phyloP scores from a whole-genome alignment of 176 grass and related monocot species.

The Musa schizocarpa region DNA sequence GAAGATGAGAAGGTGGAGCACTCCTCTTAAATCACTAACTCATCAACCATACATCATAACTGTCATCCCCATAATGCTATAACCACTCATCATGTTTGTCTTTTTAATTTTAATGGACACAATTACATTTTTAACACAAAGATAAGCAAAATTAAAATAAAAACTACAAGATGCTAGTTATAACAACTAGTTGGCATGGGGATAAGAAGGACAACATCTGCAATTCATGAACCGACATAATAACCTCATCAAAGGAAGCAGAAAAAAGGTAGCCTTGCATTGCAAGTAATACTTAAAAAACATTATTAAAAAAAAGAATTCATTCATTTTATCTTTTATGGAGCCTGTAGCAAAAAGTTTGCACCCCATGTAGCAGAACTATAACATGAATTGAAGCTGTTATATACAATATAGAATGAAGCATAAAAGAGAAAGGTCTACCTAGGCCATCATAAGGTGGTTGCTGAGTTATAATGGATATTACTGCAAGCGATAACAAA shows the following conservation, averaged over 20 bases:
- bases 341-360: background rate
- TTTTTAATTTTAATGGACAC: too few relatives aligned
- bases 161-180: too few relatives aligned
- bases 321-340: background rate
- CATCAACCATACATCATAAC: too few relatives aligned
- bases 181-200: background rate
- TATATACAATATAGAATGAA: background rate
- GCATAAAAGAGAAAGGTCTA: slow-evolving; percentile 20
- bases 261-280: background rate
- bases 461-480: slow-evolving; percentile 72
- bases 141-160: too few relatives aligned
- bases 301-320: background rate
- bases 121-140: too few relatives aligned
- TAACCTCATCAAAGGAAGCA: background rate
- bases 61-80: too few relatives aligned
- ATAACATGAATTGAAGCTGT: background rate
- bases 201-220: background rate
- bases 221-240: background rate
- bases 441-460: slow-evolving; percentile 68
- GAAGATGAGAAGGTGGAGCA: too few relatives aligned
- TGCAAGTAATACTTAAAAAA: background rate
- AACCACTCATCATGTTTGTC: too few relatives aligned
- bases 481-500: slow-evolving; percentile 55
- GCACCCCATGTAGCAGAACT: background rate
- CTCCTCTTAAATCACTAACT: too few relatives aligned